Percentiles rank a stretch among this genome's conserved stretches.
phyloP scores from a whole-genome alignment of 2,329 filamentous ascomycete genomes.

The Pestalotiopsis sp. region DNA sequence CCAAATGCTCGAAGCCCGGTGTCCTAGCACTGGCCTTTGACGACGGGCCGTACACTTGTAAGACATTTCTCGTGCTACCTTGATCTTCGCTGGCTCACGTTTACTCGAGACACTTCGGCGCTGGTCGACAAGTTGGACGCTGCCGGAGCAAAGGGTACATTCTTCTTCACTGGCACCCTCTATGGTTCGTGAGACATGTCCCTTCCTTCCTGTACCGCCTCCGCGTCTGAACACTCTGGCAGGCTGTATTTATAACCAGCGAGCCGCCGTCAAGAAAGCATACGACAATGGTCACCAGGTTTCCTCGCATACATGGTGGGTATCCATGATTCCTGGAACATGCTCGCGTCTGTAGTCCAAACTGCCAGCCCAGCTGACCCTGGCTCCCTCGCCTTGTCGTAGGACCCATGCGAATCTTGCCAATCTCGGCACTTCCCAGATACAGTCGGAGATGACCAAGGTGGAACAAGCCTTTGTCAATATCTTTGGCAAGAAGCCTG shows the following conservation, averaged over 20 bases:
- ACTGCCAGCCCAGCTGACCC: too few species aligned
- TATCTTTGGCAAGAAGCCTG: slow-evolving; percentile 51
- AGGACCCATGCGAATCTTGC: slow-evolving; percentile 51
- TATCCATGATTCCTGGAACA: background rate
- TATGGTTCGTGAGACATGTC: slow-evolving; percentile 37
- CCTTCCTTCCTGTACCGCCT: background rate
- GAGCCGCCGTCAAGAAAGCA: slow-evolving; percentile 55
- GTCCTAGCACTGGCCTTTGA: slow-evolving; percentile 56
- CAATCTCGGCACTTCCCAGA: slow-evolving; percentile 38
- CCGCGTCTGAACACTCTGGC: slow-evolving; percentile 17
- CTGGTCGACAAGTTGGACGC: slow-evolving; percentile 54
- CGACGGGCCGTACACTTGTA: slow-evolving; percentile 51
- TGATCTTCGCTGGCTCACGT: background rate
- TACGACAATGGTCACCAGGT: slow-evolving; percentile 55
- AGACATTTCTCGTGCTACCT: background rate
- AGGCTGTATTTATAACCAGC: slow-evolving; percentile 51
- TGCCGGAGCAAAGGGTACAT: slow-evolving; percentile 53
- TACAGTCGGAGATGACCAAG: slow-evolving; percentile 51
- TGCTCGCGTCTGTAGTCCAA: background rate
- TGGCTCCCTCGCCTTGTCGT: background rate
- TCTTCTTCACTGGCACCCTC: slow-evolving; percentile 55
- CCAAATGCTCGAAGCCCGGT: slow-evolving; percentile 45
- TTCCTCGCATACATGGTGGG: slow-evolving; percentile 55
- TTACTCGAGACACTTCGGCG: slow-evolving; percentile 39
- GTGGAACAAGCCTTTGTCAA: slow-evolving; percentile 54